Evolutionary conservation across 345 rosid genomes (phyloP).

Genomic region (Eucalyptus regnans): DNA sequence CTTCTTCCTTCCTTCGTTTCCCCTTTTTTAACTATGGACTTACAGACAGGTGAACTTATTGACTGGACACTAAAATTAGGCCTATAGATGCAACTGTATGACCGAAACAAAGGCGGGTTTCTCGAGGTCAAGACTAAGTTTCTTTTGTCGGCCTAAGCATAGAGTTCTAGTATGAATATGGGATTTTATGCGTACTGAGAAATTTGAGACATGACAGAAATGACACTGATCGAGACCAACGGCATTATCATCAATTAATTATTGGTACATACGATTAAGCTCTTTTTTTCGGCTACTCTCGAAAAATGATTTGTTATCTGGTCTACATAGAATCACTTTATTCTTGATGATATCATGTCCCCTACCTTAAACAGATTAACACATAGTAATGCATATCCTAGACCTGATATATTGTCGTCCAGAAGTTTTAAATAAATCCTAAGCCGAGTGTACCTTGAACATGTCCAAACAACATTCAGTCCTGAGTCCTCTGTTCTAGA

Average conservation of each 20-base stretch:
- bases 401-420: no score
- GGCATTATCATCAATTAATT: not conserved
- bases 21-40: not conserved
- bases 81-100: not conserved
- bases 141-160: not conserved
- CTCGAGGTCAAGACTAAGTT: not conserved
- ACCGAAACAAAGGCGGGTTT: not conserved
- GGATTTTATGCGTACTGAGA: not conserved
- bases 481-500: conserved; percentile 48
- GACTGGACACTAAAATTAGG: not conserved
- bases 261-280: no score
- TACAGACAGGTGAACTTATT: not conserved
- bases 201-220: not conserved
- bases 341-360: no score
- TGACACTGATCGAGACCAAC: not conserved
- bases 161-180: not conserved
- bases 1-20: not conserved
- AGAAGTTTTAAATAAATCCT: not conserved
- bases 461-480: conserved; percentile 46
- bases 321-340: no score
- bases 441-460: conserved; percentile 16
- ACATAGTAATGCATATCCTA: no score
- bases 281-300: no score
- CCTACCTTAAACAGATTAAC: no score
- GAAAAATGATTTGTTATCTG: no score